A percentile compares a stretch with the other conserved stretches of the same genome.
These are phyloP conservation scores for Ogataea polymorpha DNA, from an alignment of 805 yeast genomes.

Conservation along the genomic window DNA sequence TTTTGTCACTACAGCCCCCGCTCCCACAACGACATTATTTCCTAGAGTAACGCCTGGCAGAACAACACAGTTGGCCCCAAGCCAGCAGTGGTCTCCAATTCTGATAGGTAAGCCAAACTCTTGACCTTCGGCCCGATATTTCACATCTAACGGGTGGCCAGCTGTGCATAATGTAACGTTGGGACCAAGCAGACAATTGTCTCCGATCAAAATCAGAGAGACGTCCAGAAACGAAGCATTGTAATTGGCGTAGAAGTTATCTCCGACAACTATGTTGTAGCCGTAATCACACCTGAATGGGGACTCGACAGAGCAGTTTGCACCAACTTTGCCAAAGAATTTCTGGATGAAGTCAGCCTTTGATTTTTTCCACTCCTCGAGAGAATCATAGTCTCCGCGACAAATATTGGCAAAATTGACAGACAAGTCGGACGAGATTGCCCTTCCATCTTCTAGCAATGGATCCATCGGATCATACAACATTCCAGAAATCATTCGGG, in stretches of 20 bases:
- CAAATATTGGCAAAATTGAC: conserved; percentile 4
- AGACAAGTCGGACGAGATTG: conserved; percentile 35
- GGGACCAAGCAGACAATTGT: conserved; percentile 61
- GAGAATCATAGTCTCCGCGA: conserved; percentile 17
- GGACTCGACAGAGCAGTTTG: conserved; percentile 37
- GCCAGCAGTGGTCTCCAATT: conserved; percentile 68
- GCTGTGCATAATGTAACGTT: conserved; percentile 59
- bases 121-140: conserved; percentile 37
- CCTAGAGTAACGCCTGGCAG: conserved; percentile 70
- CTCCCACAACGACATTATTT: conserved; percentile 58
- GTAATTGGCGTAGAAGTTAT: conserved; percentile 59
- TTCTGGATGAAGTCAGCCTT: conserved; percentile 36
- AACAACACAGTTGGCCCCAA: conserved; percentile 54
- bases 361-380: conserved; percentile 32
- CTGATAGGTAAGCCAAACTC: conserved; percentile 57
- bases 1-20: conserved; percentile 62
- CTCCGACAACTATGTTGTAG: conserved; percentile 53
- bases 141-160: conserved; percentile 57
- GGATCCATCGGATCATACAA: conserved; percentile 35
- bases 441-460: conserved; percentile 34
- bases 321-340: conserved; percentile 49
- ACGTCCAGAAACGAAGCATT: conserved; percentile 56
- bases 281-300: conserved; percentile 70
- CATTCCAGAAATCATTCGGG: conserved; percentile 53
- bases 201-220: conserved; percentile 58